Conservation (phyloP, 1,284 basidiomycete species). For the Fistulina hepatica region DNA sequence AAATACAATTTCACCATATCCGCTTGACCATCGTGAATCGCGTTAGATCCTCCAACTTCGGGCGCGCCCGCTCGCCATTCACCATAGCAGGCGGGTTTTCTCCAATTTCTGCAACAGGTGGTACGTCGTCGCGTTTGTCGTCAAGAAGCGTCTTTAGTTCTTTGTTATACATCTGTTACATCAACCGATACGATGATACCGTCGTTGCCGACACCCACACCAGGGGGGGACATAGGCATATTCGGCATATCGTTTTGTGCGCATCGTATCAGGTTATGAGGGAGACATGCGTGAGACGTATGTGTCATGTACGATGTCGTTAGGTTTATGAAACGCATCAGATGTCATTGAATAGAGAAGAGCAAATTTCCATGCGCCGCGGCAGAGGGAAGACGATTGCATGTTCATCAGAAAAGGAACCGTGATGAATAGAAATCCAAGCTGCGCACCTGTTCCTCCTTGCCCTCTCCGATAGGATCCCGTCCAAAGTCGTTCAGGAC, state of each 20-base stretch:
- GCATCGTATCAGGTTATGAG: too few species aligned
- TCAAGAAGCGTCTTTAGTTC: slow-evolving; percentile 67
- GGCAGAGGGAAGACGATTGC: slow-evolving; percentile 4
- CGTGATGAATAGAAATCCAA: background rate
- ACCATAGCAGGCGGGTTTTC: slow-evolving; percentile 37
- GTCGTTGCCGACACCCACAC: too few species aligned
- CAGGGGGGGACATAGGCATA: too few species aligned
- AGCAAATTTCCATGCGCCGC: too few species aligned
- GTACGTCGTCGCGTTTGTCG: slow-evolving; percentile 56
- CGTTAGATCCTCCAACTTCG: slow-evolving; percentile 77
- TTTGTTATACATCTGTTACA: slow-evolving; percentile 68
- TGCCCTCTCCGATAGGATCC: slow-evolving; percentile 78
- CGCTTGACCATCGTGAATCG: slow-evolving; percentile 91
- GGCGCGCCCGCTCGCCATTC: slow-evolving; percentile 47
- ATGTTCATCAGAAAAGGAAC: background rate
- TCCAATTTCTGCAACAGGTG: slow-evolving; percentile 58
- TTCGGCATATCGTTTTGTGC: too few species aligned
- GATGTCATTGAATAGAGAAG: too few species aligned
- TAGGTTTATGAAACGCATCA: too few species aligned
- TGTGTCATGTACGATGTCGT: too few species aligned
- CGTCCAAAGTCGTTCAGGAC: slow-evolving; percentile 77
- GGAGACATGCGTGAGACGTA: too few species aligned
- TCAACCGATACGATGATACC: too few species aligned
- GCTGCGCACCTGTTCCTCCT: slow-evolving; percentile 65
- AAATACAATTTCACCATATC: slow-evolving; percentile 85